Evolutionary conservation across 2,329 filamentous ascomycete genomes (phyloP), one percentile per base, ranked within the genome.

Genomic region (Nectriaceae sp.): DNA sequence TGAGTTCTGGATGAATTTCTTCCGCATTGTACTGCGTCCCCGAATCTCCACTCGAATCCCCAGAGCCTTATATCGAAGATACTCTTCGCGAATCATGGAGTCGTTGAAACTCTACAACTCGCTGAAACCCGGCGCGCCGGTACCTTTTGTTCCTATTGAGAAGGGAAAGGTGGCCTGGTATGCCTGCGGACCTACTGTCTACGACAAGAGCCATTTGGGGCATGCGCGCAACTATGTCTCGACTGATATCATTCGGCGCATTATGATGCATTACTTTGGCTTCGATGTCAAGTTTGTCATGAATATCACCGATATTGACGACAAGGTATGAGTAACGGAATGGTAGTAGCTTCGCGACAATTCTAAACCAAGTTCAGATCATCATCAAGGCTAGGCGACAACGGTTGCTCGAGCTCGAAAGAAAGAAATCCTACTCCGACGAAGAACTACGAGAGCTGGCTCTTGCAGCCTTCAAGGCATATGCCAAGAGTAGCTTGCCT

Each of bases 191-290:
- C 90, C 90, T 49, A 96, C 90, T 3, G 85, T 88, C 36, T 92
- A 92, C 67, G 89, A 92, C 67, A 87, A 91, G 71, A 82, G 86
- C 53, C 89, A 93, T 74, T 71, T 93, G 39, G 87, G 90, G 22
- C 90, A 96, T 70, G 90, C 89, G 22, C 79, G 90, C 59, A 96
- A 96, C 73, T 96, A 96, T 80, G 89, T 96, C 54, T 89, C 87
- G 42, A 93, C 89, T 39, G 91, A 96, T 69, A 91, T 96, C 55
- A 85, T 96, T 59, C 82, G 91, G 52, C 84, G 91, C 61, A 89
- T 96, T 60, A 72, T 96, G 69, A 77, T 81, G 63, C 84, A 93
- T 68, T 93, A 94, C 71, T 95, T 96, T 67, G 83, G 84, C 52
- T 94, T 88, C 68, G 75, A 90, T 36, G 83, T 96, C 57, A 83